These are phyloP conservation scores for Macrophomina tecta DNA, from an alignment of 2,329 filamentous ascomycete genomes.

Conservation along the genomic window DNA sequence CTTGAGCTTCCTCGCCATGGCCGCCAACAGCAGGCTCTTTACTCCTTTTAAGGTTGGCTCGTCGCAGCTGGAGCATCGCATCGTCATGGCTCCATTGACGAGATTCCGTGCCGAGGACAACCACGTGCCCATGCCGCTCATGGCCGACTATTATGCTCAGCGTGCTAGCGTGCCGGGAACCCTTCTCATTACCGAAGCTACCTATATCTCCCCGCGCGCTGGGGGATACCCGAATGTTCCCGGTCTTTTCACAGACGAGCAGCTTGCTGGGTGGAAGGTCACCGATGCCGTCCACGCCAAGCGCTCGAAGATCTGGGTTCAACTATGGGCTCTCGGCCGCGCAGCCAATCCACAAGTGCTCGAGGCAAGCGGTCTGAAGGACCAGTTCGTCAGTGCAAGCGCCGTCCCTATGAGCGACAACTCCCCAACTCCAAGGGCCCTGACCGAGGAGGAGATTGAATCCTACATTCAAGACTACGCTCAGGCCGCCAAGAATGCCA, in stretches of 20 bases:
- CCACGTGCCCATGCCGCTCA: slow-evolving; percentile 52
- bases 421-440: slow-evolving; percentile 40
- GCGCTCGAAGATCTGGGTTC: slow-evolving; percentile 65
- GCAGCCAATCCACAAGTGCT: slow-evolving; percentile 51
- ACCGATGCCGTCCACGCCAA: slow-evolving; percentile 69
- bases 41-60: slow-evolving; percentile 38
- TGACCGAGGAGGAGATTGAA: slow-evolving; percentile 50
- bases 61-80: slow-evolving; percentile 36
- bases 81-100: slow-evolving; percentile 40
- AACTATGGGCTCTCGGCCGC: slow-evolving; percentile 68
- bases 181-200: slow-evolving; percentile 43
- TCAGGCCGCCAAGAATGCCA: slow-evolving; percentile 52
- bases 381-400: slow-evolving; percentile 37
- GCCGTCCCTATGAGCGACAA: slow-evolving; percentile 43
- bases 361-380: slow-evolving; percentile 37
- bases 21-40: slow-evolving; percentile 34
- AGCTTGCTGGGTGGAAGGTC: slow-evolving; percentile 67
- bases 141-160: slow-evolving; percentile 43
- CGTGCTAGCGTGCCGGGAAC: slow-evolving; percentile 40
- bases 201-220: slow-evolving; percentile 40
- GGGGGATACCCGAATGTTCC: slow-evolving; percentile 38
- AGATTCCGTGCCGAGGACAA: slow-evolving; percentile 54
- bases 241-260: slow-evolving; percentile 47
- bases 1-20: slow-evolving; percentile 10
- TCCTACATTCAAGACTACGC: slow-evolving; percentile 47